Evolutionary conservation across 179 eudicot genomes (phyloP), one percentile per base, ranked within the genome.

Genomic region (Heliamphora ciliata): DNA sequence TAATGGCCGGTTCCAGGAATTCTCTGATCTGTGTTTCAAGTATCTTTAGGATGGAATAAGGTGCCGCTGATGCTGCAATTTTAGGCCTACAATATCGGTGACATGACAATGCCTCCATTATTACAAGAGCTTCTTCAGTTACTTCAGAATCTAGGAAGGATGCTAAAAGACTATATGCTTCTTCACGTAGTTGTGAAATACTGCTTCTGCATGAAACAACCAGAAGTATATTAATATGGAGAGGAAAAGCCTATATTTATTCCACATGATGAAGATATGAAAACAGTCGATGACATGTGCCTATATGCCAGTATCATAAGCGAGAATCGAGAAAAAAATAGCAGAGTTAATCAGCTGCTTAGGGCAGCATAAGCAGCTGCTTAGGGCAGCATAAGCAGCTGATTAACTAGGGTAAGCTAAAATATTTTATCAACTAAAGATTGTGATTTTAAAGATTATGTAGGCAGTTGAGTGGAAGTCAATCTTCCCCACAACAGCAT

Each of bases 61-160:
- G 88, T 52, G 87, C 90, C 80, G 87, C 88, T 11, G 92, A 88
- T 78, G 86, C 69, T 77, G 87, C 83, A 58, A 93, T 86, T 65
- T 83, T 87, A 50, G 85, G 46, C 67, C 83, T 77, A 77, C 84
- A 76, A 80, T 54, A 44, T 68, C 51, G 79, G 69, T 87, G 84
- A 73, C 75, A 24, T 46, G 94, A 90, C 63, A 92, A 75, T 24
- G 79, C 74, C 84, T 89, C 95, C 78, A 90, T 46, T 52, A 91
- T 83, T 64, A 90, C 87, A 80, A 95, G 89, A 67, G 89, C 87
- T 84, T 91, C 93, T 69, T 83, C 80, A 47, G 85, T 73, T 52
- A 85, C 88, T 77, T 85, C 93, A 50, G 89, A 86, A 72, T 84
- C 85, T 21, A 95, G 90, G 80, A 88, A 83, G 59, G 89, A 91